Evolutionary conservation across 139 green algal genomes (phyloP).

Genomic region (Chlamydomonas schloesseri): DNA sequence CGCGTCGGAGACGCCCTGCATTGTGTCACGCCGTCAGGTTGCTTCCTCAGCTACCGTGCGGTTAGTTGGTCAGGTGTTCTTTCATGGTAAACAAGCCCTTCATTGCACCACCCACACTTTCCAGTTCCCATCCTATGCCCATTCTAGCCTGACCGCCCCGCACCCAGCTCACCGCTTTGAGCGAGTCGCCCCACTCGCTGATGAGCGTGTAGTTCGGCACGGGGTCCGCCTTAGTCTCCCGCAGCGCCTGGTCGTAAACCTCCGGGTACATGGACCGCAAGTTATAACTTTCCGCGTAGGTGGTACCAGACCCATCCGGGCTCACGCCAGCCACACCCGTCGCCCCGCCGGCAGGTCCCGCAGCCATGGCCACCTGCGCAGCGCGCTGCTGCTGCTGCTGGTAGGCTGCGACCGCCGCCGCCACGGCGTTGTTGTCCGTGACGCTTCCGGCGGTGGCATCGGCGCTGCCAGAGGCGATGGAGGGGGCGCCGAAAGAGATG

Average conservation of each 20-base stretch:
- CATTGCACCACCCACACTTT: too few species aligned
- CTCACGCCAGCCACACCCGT: too few species aligned
- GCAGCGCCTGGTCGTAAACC: constrained; percentile 32
- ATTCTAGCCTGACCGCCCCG: too few species aligned
- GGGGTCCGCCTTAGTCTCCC: constrained; percentile 24
- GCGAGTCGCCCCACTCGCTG: constrained; percentile 51
- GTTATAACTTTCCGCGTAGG: not conserved
- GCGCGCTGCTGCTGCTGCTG: too few species aligned
- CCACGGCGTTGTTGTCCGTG: too few species aligned
- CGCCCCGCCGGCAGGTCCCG: too few species aligned
- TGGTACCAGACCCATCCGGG: not conserved
- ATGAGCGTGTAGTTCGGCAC: constrained; percentile 47
- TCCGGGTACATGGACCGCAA: constrained; percentile 33
- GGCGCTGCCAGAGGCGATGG: too few species aligned
- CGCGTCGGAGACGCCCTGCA: not conserved
- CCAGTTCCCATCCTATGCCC: too few species aligned
- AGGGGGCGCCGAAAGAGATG: not conserved
- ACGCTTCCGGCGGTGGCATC: too few species aligned
- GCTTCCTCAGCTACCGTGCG: too few species aligned
- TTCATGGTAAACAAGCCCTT: not conserved
- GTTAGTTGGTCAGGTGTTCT: not conserved
- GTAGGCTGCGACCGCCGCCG: not conserved
- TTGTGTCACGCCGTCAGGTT: not conserved
- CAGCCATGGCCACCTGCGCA: too few species aligned
- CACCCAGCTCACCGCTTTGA: constrained; percentile 37